phyloP scores from a whole-genome alignment of 2,329 filamentous ascomycete genomes.

The Chaetomiaceae sp. region DNA sequence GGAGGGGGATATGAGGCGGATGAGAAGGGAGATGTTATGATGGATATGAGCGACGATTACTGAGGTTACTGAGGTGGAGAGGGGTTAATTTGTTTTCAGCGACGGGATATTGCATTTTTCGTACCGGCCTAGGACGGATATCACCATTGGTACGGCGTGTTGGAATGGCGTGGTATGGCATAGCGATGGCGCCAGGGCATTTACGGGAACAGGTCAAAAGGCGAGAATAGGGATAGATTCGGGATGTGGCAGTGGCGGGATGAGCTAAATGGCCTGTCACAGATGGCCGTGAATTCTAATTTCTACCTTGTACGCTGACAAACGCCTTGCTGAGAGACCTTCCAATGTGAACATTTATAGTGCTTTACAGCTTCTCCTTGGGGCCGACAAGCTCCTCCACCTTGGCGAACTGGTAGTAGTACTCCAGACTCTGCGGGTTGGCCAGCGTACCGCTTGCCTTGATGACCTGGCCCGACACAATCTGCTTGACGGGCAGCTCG shows the following conservation, averaged over 20 bases:
- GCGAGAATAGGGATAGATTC: background rate
- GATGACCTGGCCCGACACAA: slow-evolving; percentile 68
- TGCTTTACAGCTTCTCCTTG: slow-evolving; percentile 23
- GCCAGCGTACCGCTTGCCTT: slow-evolving; percentile 71
- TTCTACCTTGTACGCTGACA: background rate
- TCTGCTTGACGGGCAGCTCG: slow-evolving; percentile 78
- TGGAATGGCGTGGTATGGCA: slow-evolving; percentile 15
- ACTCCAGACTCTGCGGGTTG: slow-evolving; percentile 71
- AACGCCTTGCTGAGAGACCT: too few species aligned
- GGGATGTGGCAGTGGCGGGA: background rate
- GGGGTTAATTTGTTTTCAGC: background rate
- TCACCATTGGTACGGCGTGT: background rate
- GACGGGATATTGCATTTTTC: slow-evolving; percentile 8
- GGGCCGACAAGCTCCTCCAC: slow-evolving; percentile 53
- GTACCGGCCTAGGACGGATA: slow-evolving; percentile 10
- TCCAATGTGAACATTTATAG: background rate
- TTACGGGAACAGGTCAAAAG: slow-evolving; percentile 1
- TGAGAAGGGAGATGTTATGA: slow-evolving; percentile 38
- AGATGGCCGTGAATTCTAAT: background rate
- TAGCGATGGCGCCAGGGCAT: slow-evolving; percentile 23
- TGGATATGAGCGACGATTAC: slow-evolving; percentile 55
- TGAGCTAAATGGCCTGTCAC: background rate
- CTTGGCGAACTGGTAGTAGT: slow-evolving; percentile 73
- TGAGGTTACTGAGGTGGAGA: slow-evolving; percentile 17
- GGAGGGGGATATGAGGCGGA: slow-evolving; percentile 5